Percentiles rank a stretch among this genome's conserved stretches.
Evolutionary conservation across 495 filamentous ascomycete species (phyloP).

Genomic region (Pseudoneurospora amorphoporcata): DNA sequence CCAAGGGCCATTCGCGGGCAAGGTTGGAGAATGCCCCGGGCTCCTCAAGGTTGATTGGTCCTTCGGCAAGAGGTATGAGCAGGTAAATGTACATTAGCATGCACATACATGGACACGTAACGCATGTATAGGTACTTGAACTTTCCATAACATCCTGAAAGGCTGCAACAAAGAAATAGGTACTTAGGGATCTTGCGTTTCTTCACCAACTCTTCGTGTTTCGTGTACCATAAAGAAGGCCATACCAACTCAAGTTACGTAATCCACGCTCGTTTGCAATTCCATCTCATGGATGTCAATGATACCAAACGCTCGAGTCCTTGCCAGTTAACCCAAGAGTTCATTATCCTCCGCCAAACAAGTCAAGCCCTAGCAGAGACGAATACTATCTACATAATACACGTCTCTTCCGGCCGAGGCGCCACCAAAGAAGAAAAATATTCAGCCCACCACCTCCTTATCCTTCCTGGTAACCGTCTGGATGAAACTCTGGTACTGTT

Average conservation of each 20-base stretch:
- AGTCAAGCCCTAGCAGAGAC: not conserved
- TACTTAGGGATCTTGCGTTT: not conserved
- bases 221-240: not conserved
- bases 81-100: not conserved
- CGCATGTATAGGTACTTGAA: not conserved
- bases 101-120: not conserved
- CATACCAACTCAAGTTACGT: not conserved
- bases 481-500: slow-evolving; percentile 40
- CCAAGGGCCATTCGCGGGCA: not conserved
- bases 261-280: not conserved
- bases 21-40: not conserved
- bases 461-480: slow-evolving; percentile 25
- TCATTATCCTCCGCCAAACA: not conserved
- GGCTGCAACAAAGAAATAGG: too few species aligned
- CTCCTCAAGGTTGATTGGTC: not conserved
- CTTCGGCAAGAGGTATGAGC: not conserved
- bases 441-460: slow-evolving; percentile 2
- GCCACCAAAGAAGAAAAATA: not conserved
- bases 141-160: too few species aligned
- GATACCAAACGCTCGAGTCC: not conserved
- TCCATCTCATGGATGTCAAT: not conserved
- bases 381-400: not conserved
- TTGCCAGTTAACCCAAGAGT: not conserved
- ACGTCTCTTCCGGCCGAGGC: not conserved
- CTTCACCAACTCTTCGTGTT: not conserved